Conservation (phyloP, 2,329 filamentous ascomycete genomes). For the Juglanconis sp. region DNA sequence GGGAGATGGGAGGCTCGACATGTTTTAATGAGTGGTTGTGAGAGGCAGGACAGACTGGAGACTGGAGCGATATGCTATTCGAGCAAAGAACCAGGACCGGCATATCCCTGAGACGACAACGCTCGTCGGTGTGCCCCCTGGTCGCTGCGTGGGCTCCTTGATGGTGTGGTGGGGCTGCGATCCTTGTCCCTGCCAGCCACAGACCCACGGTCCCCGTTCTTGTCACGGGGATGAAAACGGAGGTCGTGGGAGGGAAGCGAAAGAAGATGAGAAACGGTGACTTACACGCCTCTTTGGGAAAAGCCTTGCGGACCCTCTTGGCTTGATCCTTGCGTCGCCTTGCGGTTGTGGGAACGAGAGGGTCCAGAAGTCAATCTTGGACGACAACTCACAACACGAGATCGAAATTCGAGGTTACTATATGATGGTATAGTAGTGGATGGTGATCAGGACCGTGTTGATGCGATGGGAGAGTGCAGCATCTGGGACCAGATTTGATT, state of each 20-base stretch:
- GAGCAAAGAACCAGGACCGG: not conserved
- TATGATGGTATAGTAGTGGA: not conserved
- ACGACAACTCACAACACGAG: not conserved
- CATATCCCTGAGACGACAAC: constrained; percentile 13
- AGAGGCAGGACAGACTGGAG: not conserved
- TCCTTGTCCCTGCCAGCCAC: constrained; percentile 11
- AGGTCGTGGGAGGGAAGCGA: not conserved
- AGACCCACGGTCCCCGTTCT: constrained; percentile 11
- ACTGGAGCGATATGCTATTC: not conserved
- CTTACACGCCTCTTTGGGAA: constrained; percentile 1
- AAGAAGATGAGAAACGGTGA: constrained; percentile 12
- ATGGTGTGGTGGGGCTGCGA: not conserved
- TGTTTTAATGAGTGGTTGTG: constrained; percentile 17
- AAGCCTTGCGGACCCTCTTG: not conserved
- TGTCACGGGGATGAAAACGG: constrained; percentile 3
- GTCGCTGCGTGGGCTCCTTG: constrained; percentile 1
- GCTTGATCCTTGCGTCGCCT: not conserved
- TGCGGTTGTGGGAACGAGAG: not conserved
- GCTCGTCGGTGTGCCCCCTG: constrained; percentile 12
- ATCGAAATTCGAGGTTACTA: not conserved
- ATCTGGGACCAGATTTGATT: constrained; percentile 8
- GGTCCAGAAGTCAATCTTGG: no score
- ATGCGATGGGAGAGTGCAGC: not conserved
- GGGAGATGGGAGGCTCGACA: constrained; percentile 11
- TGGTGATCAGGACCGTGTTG: not conserved